These are phyloP conservation scores for Microdochium bolleyi DNA, from an alignment of 2,329 filamentous ascomycete species.

Conservation along the genomic window DNA sequence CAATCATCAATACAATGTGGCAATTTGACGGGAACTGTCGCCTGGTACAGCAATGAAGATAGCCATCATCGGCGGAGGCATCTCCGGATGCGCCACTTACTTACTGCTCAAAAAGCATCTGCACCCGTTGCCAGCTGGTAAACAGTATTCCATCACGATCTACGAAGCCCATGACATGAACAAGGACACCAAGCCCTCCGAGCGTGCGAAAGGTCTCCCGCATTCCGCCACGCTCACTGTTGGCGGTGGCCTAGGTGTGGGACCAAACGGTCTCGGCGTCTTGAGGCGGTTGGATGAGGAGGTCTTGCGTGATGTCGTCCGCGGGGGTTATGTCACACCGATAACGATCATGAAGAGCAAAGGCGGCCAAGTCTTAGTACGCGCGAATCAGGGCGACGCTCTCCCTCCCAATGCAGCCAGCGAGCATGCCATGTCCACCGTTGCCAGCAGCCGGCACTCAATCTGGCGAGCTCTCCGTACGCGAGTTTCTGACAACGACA, in stretches of 20 bases:
- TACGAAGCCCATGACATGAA: constrained; percentile 29
- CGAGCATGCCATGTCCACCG: constrained; percentile 15
- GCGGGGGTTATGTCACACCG: constrained; percentile 22
- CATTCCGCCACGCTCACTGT: constrained; percentile 24
- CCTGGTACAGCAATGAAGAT: constrained; percentile 26
- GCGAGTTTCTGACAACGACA: constrained; percentile 21
- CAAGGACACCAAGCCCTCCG: constrained; percentile 7
- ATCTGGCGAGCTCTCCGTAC: constrained; percentile 26
- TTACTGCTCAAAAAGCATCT: constrained; percentile 30
- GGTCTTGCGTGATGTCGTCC: constrained; percentile 21
- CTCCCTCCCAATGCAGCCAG: background rate
- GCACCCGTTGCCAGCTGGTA: constrained; percentile 8
- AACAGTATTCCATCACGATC: constrained; percentile 23
- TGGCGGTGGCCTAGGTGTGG: constrained; percentile 27
- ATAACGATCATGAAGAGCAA: constrained; percentile 23
- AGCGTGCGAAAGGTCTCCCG: constrained; percentile 8
- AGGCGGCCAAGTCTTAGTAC: constrained; percentile 21
- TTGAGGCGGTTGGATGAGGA: constrained; percentile 24
- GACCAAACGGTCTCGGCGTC: constrained; percentile 28
- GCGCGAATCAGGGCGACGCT: constrained; percentile 1
- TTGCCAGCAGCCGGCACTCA: constrained; percentile 26
- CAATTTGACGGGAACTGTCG: background rate
- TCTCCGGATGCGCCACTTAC: constrained; percentile 28
- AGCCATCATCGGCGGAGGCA: constrained; percentile 31
- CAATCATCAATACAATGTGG: background rate